phyloP scores from a whole-genome alignment of 768 basidiomycete species.

The Suillus bovinus region DNA sequence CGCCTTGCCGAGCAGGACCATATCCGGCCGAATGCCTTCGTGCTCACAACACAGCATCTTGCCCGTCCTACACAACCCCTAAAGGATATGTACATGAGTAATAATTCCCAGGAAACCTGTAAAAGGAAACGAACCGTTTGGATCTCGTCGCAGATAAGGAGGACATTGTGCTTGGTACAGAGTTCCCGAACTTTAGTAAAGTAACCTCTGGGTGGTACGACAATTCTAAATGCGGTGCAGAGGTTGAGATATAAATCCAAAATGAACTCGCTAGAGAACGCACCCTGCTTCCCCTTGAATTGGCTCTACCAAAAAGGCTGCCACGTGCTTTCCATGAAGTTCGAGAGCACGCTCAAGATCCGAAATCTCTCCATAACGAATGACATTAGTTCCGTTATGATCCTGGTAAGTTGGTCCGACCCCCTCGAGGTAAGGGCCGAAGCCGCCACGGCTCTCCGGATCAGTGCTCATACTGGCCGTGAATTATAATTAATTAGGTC shows the following conservation, averaged over 20 bases:
- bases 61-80: constrained; percentile 92
- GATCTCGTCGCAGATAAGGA: constrained; percentile 98
- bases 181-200: constrained; percentile 72
- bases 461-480: constrained; percentile 86
- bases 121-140: constrained; percentile 64
- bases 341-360: constrained; percentile 85
- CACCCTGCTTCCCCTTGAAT: constrained; percentile 99
- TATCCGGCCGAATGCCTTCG: constrained; percentile 86
- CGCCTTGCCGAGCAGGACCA: constrained; percentile 93
- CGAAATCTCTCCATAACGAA: constrained; percentile 81
- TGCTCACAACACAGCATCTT: constrained; percentile 92
- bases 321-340: constrained; percentile 76
- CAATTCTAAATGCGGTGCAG: constrained; percentile 55
- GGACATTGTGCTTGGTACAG: constrained; percentile 90
- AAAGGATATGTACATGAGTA: constrained; percentile 10
- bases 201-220: constrained; percentile 90
- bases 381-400: constrained; percentile 45
- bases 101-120: constrained; percentile 3
- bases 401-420: constrained; percentile 81
- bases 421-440: constrained; percentile 86
- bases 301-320: constrained; percentile 95
- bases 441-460: constrained; percentile 82
- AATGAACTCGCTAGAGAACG: constrained; percentile 28
- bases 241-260: neutral
- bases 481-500: constrained; percentile 17